A percentile compares a stretch with the other conserved stretches of the same genome.
Evolutionary conservation across 257 asterid genomes (phyloP).

Genomic region (Solanum sitiens): DNA sequence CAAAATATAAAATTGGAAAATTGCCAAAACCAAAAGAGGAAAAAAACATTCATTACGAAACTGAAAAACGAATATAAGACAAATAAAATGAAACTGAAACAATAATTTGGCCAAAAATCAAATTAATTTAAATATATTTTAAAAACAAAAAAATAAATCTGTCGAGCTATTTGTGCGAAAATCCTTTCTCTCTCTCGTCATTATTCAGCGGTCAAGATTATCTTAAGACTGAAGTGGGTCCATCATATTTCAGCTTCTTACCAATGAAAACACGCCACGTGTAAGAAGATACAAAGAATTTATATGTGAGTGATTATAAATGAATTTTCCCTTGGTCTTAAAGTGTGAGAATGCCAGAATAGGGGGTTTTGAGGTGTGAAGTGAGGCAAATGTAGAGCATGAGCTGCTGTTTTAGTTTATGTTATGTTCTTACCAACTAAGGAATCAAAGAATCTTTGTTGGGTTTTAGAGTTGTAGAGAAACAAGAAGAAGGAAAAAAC

Average conservation of each 20-base stretch:
- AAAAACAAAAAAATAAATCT: not conserved
- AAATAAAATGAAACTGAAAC: not conserved
- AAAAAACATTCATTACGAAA: no score
- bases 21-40: not conserved
- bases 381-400: slow-evolving; percentile 11
- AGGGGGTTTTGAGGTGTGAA: not conserved
- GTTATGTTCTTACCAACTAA: slow-evolving; percentile 17
- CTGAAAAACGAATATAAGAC: not conserved
- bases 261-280: slow-evolving; percentile 1
- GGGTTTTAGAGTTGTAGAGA: slow-evolving; percentile 4
- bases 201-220: not conserved
- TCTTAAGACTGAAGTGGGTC: not conserved
- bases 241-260: not conserved
- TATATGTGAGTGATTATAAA: not conserved
- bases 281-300: not conserved
- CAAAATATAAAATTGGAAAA: not conserved
- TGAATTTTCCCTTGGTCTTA: not conserved
- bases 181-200: not conserved
- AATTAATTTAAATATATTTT: not conserved
- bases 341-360: not conserved
- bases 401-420: slow-evolving; percentile 7
- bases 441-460: slow-evolving; percentile 24
- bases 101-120: not conserved
- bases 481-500: not conserved
- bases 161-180: not conserved